Base-by-base conservation (phyloP, 1,284 basidiomycete genomes). In the Cryptococcus hybrid region DNA sequence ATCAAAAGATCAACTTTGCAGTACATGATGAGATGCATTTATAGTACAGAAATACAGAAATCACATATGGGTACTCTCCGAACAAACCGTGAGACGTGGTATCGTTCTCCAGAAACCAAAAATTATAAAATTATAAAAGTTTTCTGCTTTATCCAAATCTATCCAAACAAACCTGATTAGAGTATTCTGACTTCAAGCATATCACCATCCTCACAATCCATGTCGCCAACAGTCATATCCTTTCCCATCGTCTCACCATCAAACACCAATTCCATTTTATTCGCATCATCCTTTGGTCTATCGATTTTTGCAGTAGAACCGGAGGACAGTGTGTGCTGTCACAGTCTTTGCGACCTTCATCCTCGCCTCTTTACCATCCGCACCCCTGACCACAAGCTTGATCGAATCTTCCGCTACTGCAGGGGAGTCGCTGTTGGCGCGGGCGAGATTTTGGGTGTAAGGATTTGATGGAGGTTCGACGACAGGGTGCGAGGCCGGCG, bases 151-250 rank as follows among this genome's bases (percentile, higher is more conserved):
- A 30, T 18, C n/a, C 15, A 36, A 7, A 24, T 49, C 24, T 49
- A 49, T 37, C n/a, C 5, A 36, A 37, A 47, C 30, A 47, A 42
- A 42, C 5, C 3, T 12, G 11, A 3, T 42, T 42, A 47, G 11
- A 49, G 36, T 13, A 9, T 53, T 30, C 36, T 38, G 30, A 63
- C 63, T 47, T 72, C 70, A 12, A 72, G 51, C 55, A 65, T 49
- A 58, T 72, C 70, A 0, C 68, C 68, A 35, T 65, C 58, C 38
- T 69, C 67, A 9, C 68, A 34, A 8, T 69, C 70, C 51, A 69
- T 43, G 2, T 70, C 66, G n/a, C 49, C 59, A 13, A 70, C 54
- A 2, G 54, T 59, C 4, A 47, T 46, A 3, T 61, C 58, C 8
- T 46, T 45, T 3, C 53, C 56, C 18, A 70, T 54, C 7, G 18